Evolutionary conservation across 441 rosid species (phyloP).

Genomic region (Adansonia rubrostipa): DNA sequence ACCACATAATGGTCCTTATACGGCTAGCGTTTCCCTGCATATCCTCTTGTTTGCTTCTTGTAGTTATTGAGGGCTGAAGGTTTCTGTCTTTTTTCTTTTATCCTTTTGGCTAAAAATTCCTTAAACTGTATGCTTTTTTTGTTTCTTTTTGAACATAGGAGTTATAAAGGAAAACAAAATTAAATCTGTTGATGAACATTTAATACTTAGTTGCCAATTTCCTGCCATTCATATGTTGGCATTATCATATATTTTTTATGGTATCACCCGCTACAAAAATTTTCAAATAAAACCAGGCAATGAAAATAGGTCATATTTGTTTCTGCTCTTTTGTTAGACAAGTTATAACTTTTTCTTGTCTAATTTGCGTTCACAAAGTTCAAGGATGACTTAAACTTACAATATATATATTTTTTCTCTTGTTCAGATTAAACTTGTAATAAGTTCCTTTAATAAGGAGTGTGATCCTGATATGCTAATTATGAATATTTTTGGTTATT

Average conservation of each 20-base stretch:
- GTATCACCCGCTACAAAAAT: neutral
- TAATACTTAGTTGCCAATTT: neutral
- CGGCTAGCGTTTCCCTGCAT: neutral
- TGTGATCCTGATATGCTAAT: neutral
- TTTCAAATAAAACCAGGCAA: neutral
- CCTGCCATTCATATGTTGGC: neutral
- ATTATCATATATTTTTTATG: neutral
- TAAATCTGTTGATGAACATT: neutral
- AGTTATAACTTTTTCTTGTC: neutral
- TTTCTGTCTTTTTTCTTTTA: neutral
- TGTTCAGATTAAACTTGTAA: slow-evolving; percentile 7
- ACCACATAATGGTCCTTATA: neutral
- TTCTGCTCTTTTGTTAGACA: neutral
- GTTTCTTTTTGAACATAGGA: neutral
- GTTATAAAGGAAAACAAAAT: neutral
- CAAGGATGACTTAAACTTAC: slow-evolving; percentile 1
- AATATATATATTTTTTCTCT: neutral
- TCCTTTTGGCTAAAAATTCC: neutral
- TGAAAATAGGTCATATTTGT: neutral
- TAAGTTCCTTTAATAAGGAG: neutral
- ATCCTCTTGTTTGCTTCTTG: neutral
- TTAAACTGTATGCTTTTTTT: neutral
- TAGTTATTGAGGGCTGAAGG: neutral
- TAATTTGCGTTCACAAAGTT: neutral
- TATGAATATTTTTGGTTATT: neutral